Evolutionary conservation across 176 grass and related monocot species (phyloP).

Genomic region (Triticum urartu): DNA sequence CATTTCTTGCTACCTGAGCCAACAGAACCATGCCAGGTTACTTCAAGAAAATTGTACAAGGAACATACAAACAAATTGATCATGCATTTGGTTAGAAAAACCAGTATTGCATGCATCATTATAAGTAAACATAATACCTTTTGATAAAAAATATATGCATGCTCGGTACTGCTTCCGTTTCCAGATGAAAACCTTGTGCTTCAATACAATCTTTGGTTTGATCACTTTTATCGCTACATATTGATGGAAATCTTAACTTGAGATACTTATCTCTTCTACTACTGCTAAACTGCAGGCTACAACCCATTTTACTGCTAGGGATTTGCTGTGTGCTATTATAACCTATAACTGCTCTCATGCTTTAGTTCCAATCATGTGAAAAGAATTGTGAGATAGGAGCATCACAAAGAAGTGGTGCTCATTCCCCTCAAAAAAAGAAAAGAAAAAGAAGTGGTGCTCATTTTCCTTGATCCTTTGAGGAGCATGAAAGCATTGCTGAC

Average conservation of each 20-base stretch:
- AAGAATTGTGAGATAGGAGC: neutral
- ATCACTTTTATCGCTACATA: neutral
- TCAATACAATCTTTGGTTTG: constrained; percentile 14
- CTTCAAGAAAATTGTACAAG: neutral
- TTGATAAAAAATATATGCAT: neutral
- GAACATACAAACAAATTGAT: neutral
- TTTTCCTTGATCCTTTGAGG: neutral
- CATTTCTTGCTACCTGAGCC: neutral
- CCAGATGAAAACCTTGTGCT: neutral
- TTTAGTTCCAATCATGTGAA: neutral
- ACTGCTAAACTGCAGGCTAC: neutral
- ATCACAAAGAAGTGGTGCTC: constrained; percentile 13
- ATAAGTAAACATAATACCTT: neutral
- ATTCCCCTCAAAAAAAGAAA: neutral
- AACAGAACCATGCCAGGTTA: neutral
- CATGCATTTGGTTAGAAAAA: neutral
- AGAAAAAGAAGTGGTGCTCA: neutral
- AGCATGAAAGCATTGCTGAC: neutral
- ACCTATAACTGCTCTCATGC: no score
- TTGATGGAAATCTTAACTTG: neutral
- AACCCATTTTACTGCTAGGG: neutral
- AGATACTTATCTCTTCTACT: neutral
- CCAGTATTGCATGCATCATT: neutral
- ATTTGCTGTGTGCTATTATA: no score
- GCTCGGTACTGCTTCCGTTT: constrained; percentile 10